Conservation (phyloP, 345 rosid genomes). For the Eutrema heterophyllum region DNA sequence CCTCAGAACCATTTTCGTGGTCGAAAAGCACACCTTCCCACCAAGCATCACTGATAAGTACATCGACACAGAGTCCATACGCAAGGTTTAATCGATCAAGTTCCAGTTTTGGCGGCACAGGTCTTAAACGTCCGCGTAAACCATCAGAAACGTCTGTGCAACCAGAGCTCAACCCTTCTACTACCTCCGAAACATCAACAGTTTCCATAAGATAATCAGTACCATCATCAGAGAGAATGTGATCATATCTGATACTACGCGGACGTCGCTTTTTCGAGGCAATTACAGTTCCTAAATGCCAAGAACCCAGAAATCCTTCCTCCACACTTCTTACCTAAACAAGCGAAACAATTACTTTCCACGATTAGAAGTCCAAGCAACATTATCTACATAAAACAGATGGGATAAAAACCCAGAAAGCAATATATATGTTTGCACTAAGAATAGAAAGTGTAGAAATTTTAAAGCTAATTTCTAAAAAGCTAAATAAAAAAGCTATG, state of each 20-base stretch:
- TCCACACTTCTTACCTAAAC: constrained; percentile 64
- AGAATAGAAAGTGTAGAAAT: neutral
- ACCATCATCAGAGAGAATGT: constrained; percentile 45
- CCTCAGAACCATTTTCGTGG: constrained; percentile 35
- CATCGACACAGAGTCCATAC: constrained; percentile 74
- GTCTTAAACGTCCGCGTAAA: constrained; percentile 49
- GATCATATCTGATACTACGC: constrained; percentile 41
- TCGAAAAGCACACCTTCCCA: constrained; percentile 94
- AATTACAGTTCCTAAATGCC: constrained; percentile 58
- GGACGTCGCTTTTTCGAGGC: constrained; percentile 8
- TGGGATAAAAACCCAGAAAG: neutral
- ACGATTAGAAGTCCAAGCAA: neutral
- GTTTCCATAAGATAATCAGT: constrained; percentile 36
- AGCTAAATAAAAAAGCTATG: neutral
- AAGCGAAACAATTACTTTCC: neutral
- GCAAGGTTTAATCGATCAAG: constrained; percentile 25
- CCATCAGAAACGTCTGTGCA: constrained; percentile 6
- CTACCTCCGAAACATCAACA: constrained; percentile 37
- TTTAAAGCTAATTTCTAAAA: neutral
- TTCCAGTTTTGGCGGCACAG: constrained; percentile 43
- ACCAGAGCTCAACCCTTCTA: constrained; percentile 28
- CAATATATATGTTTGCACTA: neutral
- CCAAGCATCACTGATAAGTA: constrained; percentile 48
- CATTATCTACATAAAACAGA: neutral
- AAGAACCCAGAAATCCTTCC: constrained; percentile 77